Evolutionary conservation across 805 yeast species (phyloP), one percentile per base, ranked within the genome.

Genomic region (Candida wancherniae): DNA sequence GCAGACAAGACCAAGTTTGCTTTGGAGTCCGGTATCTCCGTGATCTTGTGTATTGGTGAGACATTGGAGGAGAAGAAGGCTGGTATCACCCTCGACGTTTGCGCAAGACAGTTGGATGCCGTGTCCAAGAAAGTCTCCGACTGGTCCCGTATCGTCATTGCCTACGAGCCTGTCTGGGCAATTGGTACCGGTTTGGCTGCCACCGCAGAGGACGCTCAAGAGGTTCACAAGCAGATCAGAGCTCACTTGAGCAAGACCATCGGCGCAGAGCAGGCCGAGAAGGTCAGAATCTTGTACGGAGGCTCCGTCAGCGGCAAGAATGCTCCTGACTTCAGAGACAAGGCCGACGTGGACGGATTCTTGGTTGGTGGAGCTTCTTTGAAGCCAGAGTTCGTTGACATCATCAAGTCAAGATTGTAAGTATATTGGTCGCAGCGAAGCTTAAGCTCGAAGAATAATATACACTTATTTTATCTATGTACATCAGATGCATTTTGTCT

Each of bases 141-240:
- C 79, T 90, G 97, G 97, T 54, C 82, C 44, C 74, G 84, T 64
- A 73, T 92, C 48, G 97, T 92, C 47, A 69, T 92, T 63, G 98
- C 98, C 56, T 92, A 92, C 72, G 98, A 92, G 73, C 98, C 98
- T 53, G 95, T 92, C 50, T 92, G 98, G 98, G 98, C 98, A 53
- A 92, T 92, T 54, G 98, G 98, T 64, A 88, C 97, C 51, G 98
- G 98, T 59, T 78, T 92, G 58, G 96, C 97, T 54, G 97, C 98
- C 42, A 92, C 98, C 51, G 87, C 98, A 50, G 84, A 83, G 49
- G 98, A 92, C 61, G 98, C 98, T 50, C 96, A 92, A 73, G 86
- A 80, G 48, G 85, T 92, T 56, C 98, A 92, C 73, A 75, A 75
- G 60, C 74, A 73, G 50, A 85, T 92, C 69, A 84, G 98, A 75